These are phyloP conservation scores for Simplicillium aogashimaense DNA, from an alignment of 2,329 filamentous ascomycete species.

Conservation along the genomic window DNA sequence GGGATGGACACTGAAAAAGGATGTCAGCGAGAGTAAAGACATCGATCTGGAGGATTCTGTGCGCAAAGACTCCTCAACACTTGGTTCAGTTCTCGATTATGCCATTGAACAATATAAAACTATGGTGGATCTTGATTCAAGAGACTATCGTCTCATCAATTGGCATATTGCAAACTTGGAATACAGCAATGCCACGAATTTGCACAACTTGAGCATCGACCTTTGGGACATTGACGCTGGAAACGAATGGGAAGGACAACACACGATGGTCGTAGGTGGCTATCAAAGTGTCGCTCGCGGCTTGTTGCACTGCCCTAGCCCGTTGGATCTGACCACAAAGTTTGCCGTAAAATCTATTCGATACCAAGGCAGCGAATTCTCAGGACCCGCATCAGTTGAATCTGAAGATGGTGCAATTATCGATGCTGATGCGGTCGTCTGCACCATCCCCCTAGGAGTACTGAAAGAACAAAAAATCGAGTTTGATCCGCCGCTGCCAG, in stretches of 20 bases:
- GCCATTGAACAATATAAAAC: conserved; percentile 81
- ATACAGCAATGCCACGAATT: conserved; percentile 89
- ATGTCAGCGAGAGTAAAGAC: conserved; percentile 52
- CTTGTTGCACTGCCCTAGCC: conserved; percentile 64
- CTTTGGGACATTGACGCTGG: conserved; percentile 97
- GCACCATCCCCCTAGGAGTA: conserved; percentile 83
- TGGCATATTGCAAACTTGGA: conserved; percentile 99
- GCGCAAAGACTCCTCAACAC: conserved; percentile 55
- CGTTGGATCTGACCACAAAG: conserved; percentile 67
- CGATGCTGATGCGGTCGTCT: conserved; percentile 82
- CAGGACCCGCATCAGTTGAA: conserved; percentile 49
- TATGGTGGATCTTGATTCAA: conserved; percentile 71
- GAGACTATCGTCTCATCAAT: conserved; percentile 84
- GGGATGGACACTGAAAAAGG: conserved; percentile 69
- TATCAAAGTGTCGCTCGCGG: conserved; percentile 92
- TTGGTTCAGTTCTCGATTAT: conserved; percentile 86
- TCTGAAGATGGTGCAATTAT: conserved; percentile 70
- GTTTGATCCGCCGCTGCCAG: conserved; percentile 86
- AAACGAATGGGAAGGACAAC: conserved; percentile 92
- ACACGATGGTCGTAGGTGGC: conserved; percentile 86
- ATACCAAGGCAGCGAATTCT: conserved; percentile 42
- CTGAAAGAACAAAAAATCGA: conserved; percentile 71
- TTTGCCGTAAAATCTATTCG: conserved; percentile 62
- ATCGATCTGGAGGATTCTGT: conserved; percentile 62
- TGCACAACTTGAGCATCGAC: conserved; percentile 75